A percentile compares a stretch with the other conserved stretches of the same genome.
Conservation (phyloP, 2,329 filamentous ascomycete species). For the Colletotrichum orchidophilum region DNA sequence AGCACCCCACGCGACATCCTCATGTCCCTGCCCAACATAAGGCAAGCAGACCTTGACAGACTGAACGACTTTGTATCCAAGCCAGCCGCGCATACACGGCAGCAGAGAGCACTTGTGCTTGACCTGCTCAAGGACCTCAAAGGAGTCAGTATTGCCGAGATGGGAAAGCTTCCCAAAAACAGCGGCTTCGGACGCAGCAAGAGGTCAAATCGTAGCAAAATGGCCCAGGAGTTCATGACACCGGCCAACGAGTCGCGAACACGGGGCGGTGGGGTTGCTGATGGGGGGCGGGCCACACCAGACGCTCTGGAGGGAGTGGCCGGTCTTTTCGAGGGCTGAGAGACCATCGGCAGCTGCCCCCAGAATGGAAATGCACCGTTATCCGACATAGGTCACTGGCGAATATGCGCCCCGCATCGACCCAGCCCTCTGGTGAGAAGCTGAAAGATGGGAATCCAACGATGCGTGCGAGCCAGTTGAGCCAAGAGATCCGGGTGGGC, state of each 20-base stretch:
- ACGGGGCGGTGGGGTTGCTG: constrained; percentile 40
- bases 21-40: constrained; percentile 82
- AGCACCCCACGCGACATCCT: constrained; percentile 79
- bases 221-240: constrained; percentile 76
- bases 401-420: neutral
- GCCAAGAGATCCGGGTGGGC: too few relatives aligned
- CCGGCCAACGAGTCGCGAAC: constrained; percentile 41
- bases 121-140: constrained; percentile 87
- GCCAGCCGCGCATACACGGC: constrained; percentile 70
- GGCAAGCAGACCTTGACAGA: constrained; percentile 71
- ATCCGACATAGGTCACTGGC: neutral
- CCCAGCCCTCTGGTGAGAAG: neutral
- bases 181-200: constrained; percentile 52
- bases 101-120: constrained; percentile 83
- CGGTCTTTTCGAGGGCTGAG: constrained; percentile 56
- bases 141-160: constrained; percentile 91
- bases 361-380: neutral
- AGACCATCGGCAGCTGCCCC: neutral
- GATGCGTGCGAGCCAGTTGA: neutral
- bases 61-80: constrained; percentile 70
- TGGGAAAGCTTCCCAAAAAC: constrained; percentile 80
- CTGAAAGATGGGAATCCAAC: neutral
- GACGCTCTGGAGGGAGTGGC: constrained; percentile 66
- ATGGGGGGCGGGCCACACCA: constrained; percentile 50
- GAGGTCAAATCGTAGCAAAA: constrained; percentile 61